Percentiles rank a stretch among this genome's conserved stretches.
Evolutionary conservation across 2,329 filamentous ascomycete genomes (phyloP).

Genomic region (Neopestalotiopsis sp.): DNA sequence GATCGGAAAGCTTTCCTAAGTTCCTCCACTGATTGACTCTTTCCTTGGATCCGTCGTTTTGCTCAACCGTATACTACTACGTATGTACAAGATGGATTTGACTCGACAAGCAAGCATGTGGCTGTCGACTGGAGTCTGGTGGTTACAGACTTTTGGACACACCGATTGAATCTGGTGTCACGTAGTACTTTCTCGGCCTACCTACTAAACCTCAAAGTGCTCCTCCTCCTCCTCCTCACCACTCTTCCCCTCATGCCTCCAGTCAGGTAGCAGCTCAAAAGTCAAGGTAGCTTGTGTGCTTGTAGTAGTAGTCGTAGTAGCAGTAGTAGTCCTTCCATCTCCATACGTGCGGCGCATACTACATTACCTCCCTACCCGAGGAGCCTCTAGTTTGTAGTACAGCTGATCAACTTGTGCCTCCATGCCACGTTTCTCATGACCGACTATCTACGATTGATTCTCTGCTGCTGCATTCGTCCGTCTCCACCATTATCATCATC

Average conservation of each 20-base stretch:
- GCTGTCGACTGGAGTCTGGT: not conserved
- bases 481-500: not conserved
- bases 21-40: not conserved
- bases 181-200: not conserved
- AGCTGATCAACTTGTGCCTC: not conserved
- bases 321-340: not conserved
- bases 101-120: not conserved
- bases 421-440: not conserved
- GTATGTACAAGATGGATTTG: not conserved
- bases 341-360: not conserved
- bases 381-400: not conserved
- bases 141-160: not conserved
- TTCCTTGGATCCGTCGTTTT: not conserved
- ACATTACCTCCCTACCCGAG: not conserved
- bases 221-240: not conserved
- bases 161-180: conserved; percentile 4
- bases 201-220: not conserved
- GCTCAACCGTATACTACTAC: not conserved
- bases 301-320: no score
- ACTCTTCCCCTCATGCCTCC: not conserved
- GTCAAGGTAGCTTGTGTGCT: no score
- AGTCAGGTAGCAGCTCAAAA: no score
- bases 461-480: not conserved
- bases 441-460: not conserved
- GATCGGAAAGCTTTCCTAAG: not conserved